Evolutionary conservation across 768 basidiomycete species (phyloP), one percentile per base, ranked within the genome.

Genomic region (Gymnopilus dilepis): DNA sequence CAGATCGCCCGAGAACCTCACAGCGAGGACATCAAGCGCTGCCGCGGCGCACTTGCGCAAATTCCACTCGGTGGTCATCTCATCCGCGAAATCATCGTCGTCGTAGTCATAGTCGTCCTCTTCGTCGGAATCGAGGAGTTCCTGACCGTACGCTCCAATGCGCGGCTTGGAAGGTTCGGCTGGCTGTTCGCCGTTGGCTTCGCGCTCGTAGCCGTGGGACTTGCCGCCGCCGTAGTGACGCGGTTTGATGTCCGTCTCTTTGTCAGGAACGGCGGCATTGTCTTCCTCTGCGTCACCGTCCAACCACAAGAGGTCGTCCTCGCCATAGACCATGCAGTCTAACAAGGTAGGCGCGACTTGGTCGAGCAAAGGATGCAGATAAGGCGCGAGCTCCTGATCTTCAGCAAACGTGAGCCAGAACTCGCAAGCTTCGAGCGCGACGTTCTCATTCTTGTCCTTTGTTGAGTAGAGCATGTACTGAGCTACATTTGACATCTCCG

Each of bases 341-440:
- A 99, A 82, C n/a, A 99, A 81, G 17, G 97, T 90, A 0, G 97
- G 97, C 2, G 92, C 94, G 40, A 99, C 94, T 67, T 93, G 92
- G n/a, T 82, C 87, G 8, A 99, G 82, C 61, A 95, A 84, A 2
- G 96, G 96, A 61, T 88, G 89, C 26, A 99, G 81, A 72, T 90
- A 92, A 2, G 87, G 85, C 9, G 88, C 88, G 22, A 99, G 82
- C 52, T 95, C 94, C 38, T 88, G 88, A 67, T 98, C 95, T 73
- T 99, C 97, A 15, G 97, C 96, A 71, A 99, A 99, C 1, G 96
- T 97, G 62, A 99, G 82, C 97, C 97, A 99, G 76, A 99, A 99
- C 82, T 99, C 97, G 83, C 96, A 97, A 22, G 97, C 97, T 78
- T 99, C 97, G 51, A 99, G 82, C 2, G 97, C 95, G 56, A 95